phyloP scores from a whole-genome alignment of 257 asterid species.

The Solanum lignicaule region DNA sequence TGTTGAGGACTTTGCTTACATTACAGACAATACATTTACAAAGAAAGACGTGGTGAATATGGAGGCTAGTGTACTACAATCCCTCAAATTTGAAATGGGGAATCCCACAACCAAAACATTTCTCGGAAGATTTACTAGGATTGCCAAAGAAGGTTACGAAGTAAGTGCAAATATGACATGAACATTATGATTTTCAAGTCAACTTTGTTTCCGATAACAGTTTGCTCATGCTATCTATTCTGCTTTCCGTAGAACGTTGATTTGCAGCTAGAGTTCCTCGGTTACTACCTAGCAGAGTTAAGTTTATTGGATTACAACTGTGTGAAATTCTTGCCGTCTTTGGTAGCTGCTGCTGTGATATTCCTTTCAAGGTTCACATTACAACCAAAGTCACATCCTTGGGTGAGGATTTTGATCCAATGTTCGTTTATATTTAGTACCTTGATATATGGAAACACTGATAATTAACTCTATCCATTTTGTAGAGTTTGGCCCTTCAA shows the following conservation, averaged over 20 bases:
- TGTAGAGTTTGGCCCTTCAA: constrained; percentile 32
- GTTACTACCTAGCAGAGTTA: constrained; percentile 65
- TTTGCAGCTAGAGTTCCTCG: constrained; percentile 63
- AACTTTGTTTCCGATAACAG: background rate
- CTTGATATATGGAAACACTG: background rate
- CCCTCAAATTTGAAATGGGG: constrained; percentile 79
- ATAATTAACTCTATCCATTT: background rate
- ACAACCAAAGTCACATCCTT: constrained; percentile 49
- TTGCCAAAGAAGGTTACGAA: constrained; percentile 43
- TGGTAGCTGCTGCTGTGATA: constrained; percentile 68
- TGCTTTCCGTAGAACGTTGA: constrained; percentile 19
- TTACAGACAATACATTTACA: constrained; percentile 56
- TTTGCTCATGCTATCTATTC: background rate
- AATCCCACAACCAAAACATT: constrained; percentile 67
- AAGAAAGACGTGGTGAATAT: constrained; percentile 59
- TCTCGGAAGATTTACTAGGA: constrained; percentile 50
- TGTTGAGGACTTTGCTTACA: constrained; percentile 58
- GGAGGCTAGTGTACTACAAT: constrained; percentile 72
- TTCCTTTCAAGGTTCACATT: constrained; percentile 66
- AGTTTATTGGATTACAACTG: constrained; percentile 72
- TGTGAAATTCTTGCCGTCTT: constrained; percentile 65
- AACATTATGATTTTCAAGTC: background rate
- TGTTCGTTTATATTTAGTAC: background rate
- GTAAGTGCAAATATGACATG: constrained; percentile 15
- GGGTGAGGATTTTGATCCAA: constrained; percentile 31